Evolutionary conservation across 2,329 filamentous ascomycete genomes (phyloP), one percentile per base, ranked within the genome.

Genomic region (Ophiostoma himal-ulmi): DNA sequence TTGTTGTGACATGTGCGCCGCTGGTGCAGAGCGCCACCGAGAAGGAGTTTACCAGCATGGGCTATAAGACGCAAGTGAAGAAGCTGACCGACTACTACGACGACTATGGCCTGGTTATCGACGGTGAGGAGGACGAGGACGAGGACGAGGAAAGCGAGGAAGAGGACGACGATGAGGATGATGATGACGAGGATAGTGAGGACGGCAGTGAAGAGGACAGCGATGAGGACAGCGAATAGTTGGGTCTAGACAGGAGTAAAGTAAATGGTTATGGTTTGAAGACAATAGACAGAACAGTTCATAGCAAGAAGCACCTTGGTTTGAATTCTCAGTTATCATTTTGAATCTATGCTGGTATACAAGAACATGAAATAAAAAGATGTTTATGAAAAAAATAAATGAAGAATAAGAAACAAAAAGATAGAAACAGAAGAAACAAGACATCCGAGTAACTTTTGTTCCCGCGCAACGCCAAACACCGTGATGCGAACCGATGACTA

Each of bases 1-100:
- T 97, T 69, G 88, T 97, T 3, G 85, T 97, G 68, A 97, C 94
- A 8, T 97, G 94, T 78, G 91, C 93, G 26, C 90, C 91, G 20
- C 86, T 93, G 67, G 91, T 97, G 86, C 85, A 89, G 75, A 92
- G 97, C 83, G 86, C 85, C 72, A 88, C 97, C 75, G 87, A 90
- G 75, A 89, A 89, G 74, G 89, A 90, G 1, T 92, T 98, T 75
- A 85, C 88, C 74, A 83, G 82, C 1, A 89, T 88, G 70, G 93
- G 93, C 0, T 99, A 96, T 82, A 89, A 89, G 78, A 90, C 91
- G 0, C 86, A 92, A 77, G 85, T 91, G 54, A 89, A 89, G 77
- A 84, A 89, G 37, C 83, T 98, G 68, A 88, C 89, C 60, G 86
- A 91, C 75, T 98, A 96, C 79, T 88, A 96, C 78, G 92, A 97